Evolutionary conservation across 2,329 filamentous ascomycete genomes (phyloP).

Genomic region (Alternaria sp.): DNA sequence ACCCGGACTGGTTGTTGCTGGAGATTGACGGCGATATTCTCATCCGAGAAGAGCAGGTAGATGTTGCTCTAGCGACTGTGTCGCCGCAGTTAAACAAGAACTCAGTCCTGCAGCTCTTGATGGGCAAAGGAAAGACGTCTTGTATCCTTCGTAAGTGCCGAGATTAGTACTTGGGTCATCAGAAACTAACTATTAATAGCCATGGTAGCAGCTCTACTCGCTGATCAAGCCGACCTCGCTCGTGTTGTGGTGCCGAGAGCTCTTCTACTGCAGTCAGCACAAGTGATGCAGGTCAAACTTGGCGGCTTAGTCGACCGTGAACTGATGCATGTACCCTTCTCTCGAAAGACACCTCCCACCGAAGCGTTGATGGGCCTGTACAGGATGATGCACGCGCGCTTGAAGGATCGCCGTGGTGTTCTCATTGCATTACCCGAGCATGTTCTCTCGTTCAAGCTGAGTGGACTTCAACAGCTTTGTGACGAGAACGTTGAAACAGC

Average conservation of each 20-base stretch:
- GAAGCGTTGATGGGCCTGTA: conserved; percentile 45
- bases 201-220: conserved; percentile 62
- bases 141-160: conserved; percentile 61
- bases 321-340: conserved; percentile 67
- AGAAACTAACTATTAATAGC: conserved; percentile 44
- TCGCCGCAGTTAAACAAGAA: conserved; percentile 62
- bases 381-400: conserved; percentile 53
- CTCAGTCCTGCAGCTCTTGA: conserved; percentile 71
- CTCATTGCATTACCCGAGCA: conserved; percentile 70
- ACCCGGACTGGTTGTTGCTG: conserved; percentile 70
- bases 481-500: conserved; percentile 58
- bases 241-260: conserved; percentile 66
- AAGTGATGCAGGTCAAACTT: conserved; percentile 64
- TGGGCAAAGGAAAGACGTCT: conserved; percentile 72
- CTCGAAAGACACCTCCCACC: conserved; percentile 58
- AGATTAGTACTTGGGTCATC: too few relatives aligned
- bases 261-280: conserved; percentile 65
- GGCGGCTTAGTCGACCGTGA: conserved; percentile 64
- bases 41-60: conserved; percentile 68
- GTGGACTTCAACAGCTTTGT: conserved; percentile 65
- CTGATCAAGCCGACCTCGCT: conserved; percentile 55
- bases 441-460: conserved; percentile 70
- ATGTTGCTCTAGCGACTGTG: conserved; percentile 69
- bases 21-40: conserved; percentile 72
- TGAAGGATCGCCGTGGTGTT: conserved; percentile 59